Conservation (phyloP, 352 stramenopile genomes). For the Paralagenidium karlingii region DNA sequence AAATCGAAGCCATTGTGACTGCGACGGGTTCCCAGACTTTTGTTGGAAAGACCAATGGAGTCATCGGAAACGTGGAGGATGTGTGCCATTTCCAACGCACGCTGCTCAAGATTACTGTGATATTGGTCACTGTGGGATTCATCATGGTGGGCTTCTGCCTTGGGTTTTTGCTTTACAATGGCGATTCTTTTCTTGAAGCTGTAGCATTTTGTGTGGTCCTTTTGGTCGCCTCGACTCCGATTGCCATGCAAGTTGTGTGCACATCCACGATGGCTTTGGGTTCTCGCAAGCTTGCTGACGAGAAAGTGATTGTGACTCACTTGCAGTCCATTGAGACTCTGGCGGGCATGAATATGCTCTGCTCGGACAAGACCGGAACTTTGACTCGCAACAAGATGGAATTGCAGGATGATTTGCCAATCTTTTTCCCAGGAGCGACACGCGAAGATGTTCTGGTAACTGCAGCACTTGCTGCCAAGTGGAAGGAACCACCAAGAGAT, state of each 20-base stretch:
- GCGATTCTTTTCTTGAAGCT: conserved; percentile 56
- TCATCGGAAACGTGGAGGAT: conserved; percentile 67
- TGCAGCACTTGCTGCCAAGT: conserved; percentile 89
- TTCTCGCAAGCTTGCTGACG: conserved; percentile 76
- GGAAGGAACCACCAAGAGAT: conserved; percentile 88
- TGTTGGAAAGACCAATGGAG: conserved; percentile 77
- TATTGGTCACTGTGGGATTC: conserved; percentile 80
- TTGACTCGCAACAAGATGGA: conserved; percentile 93
- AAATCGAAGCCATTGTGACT: conserved; percentile 86
- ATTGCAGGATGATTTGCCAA: conserved; percentile 85
- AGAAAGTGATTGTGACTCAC: conserved; percentile 89
- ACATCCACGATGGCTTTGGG: conserved; percentile 90
- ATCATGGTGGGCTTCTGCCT: conserved; percentile 82
- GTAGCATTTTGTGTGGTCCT: conserved; percentile 86
- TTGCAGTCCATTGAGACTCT: conserved; percentile 89
- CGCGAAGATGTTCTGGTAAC: conserved; percentile 83
- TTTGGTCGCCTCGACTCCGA: conserved; percentile 86
- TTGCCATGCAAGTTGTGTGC: conserved; percentile 89
- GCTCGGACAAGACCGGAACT: conserved; percentile 94
- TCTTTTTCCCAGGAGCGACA: conserved; percentile 66
- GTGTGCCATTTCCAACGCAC: conserved; percentile 86
- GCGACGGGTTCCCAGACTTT: conserved; percentile 87
- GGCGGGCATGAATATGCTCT: conserved; percentile 89
- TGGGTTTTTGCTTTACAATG: conserved; percentile 75
- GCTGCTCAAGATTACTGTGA: conserved; percentile 86